Conservation (phyloP, 2,329 filamentous ascomycete species). For the Didymosphaeria variabile region DNA sequence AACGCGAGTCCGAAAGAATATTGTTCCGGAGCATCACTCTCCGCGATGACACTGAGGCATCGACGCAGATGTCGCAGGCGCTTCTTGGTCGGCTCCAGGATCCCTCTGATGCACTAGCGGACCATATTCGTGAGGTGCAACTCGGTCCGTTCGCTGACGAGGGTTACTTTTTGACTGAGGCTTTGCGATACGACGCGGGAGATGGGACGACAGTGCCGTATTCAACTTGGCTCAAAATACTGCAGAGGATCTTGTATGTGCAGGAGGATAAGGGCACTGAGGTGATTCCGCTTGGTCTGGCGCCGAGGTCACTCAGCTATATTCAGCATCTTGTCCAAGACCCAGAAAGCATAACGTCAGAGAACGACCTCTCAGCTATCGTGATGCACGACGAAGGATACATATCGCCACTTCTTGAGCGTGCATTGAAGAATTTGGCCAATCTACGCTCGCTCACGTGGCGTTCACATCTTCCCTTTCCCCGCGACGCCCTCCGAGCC, state of each 20-base stretch:
- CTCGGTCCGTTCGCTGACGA: not conserved
- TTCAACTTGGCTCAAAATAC: not conserved
- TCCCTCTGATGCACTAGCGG: not conserved
- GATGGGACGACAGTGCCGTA: not conserved
- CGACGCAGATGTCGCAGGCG: not conserved
- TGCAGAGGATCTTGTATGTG: not conserved
- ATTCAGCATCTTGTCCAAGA: not conserved
- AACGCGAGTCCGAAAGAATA: not conserved
- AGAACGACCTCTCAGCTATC: not conserved
- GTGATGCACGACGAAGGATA: not conserved
- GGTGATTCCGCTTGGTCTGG: not conserved
- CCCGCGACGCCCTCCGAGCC: not conserved
- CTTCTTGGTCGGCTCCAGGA: not conserved
- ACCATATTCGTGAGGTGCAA: not conserved
- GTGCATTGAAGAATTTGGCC: not conserved
- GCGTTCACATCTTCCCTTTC: not conserved
- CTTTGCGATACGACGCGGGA: not conserved
- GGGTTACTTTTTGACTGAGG: not conserved
- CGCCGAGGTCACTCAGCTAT: not conserved
- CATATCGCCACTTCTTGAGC: not conserved
- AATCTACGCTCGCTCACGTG: not conserved
- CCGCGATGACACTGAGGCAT: not conserved
- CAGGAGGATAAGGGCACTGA: not conserved
- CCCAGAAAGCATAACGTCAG: not conserved
- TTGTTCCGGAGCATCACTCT: not conserved